phyloP scores from a whole-genome alignment of 2,329 filamentous ascomycete species.

The Venturia carpophila region DNA sequence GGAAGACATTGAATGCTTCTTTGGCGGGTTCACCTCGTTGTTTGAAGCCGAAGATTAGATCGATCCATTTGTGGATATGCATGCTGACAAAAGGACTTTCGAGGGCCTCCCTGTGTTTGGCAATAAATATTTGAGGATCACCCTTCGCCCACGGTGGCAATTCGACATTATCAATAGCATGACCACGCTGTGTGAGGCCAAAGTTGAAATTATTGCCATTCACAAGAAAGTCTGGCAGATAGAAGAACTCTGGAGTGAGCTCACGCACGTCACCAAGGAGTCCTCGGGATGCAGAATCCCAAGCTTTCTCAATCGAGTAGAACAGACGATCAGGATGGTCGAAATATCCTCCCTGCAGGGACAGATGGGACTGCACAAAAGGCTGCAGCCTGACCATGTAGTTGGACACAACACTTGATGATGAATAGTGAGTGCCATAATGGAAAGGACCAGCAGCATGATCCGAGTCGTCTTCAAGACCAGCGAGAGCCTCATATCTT shows the following conservation, averaged over 20 bases:
- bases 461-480: constrained; percentile 64
- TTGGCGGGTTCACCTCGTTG: constrained; percentile 88
- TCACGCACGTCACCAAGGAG: constrained; percentile 94
- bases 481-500: constrained; percentile 77
- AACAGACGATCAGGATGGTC: constrained; percentile 95
- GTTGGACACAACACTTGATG: constrained; percentile 96
- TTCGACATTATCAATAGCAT: constrained; percentile 73
- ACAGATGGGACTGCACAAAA: constrained; percentile 89
- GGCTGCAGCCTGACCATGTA: constrained; percentile 93
- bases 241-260: constrained; percentile 95
- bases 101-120: constrained; percentile 89
- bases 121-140: constrained; percentile 89
- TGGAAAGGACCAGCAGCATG: constrained; percentile 62
- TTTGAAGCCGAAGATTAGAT: constrained; percentile 88
- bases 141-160: constrained; percentile 97
- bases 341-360: constrained; percentile 91
- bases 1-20: constrained; percentile 90
- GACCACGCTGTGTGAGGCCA: constrained; percentile 70
- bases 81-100: constrained; percentile 90
- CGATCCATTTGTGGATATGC: constrained; percentile 89
- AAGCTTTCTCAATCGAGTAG: constrained; percentile 83
- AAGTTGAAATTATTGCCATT: constrained; percentile 95
- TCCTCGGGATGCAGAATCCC: constrained; percentile 79
- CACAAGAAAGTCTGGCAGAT: constrained; percentile 86
- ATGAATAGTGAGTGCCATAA: constrained; percentile 97